These are phyloP conservation scores for Eucommia ulmoides DNA, from an alignment of 257 asterid species.

Conservation along the genomic window DNA sequence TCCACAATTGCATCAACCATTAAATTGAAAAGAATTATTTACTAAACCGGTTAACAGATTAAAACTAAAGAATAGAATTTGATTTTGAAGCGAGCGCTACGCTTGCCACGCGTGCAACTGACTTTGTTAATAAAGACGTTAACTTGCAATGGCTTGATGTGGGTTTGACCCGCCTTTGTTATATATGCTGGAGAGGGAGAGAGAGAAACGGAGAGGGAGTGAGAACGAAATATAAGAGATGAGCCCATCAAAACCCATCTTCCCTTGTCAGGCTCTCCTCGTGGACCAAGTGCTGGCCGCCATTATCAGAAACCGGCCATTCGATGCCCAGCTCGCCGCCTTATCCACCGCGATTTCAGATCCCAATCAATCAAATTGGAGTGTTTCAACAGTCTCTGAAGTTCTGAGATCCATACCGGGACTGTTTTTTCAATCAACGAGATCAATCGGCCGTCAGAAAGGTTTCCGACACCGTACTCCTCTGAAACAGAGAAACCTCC, in stretches of 20 bases:
- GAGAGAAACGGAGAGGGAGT: too few species aligned
- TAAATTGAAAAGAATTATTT: too few species aligned
- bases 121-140: too few species aligned
- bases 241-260: constrained; percentile 13
- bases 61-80: too few species aligned
- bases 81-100: too few species aligned
- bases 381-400: constrained; percentile 42
- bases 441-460: constrained; percentile 76
- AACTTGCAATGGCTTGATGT: too few species aligned
- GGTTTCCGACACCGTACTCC: constrained; percentile 74
- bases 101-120: too few species aligned
- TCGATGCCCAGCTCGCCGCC: constrained; percentile 18
- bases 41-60: too few species aligned
- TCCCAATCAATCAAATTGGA: constrained; percentile 29
- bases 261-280: constrained; percentile 9
- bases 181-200: too few species aligned
- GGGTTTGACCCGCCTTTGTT: too few species aligned
- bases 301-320: constrained; percentile 53
- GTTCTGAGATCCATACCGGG: constrained; percentile 64
- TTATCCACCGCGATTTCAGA: constrained; percentile 4
- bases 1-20: too few species aligned
- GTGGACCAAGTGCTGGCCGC: constrained; percentile 49
- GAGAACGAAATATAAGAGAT: too few species aligned
- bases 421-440: constrained; percentile 55
- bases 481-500: constrained; percentile 53